Conservation (phyloP, 495 filamentous ascomycete genomes). For the Aspergillus bridgeri region DNA sequence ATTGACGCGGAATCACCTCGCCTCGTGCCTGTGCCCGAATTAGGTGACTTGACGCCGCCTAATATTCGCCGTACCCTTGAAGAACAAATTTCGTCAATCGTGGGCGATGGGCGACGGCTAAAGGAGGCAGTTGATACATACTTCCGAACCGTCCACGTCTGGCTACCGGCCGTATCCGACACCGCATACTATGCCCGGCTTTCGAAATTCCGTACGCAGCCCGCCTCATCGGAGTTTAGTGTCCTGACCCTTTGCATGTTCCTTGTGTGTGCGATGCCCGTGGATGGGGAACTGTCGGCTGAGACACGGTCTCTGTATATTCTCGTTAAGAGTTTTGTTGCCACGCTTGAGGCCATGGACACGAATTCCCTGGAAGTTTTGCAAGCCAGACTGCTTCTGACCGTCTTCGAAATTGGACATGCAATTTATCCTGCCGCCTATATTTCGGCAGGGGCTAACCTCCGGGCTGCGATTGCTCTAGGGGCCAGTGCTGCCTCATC, state of each 20-base stretch:
- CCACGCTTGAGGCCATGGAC: background rate
- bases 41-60: background rate
- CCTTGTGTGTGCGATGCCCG: background rate
- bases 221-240: background rate
- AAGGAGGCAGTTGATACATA: background rate
- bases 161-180: constrained; percentile 1
- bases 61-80: background rate
- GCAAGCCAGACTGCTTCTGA: constrained; percentile 2
- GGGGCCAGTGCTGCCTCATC: background rate
- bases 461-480: constrained; percentile 2
- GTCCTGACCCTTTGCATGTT: constrained; percentile 2
- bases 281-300: background rate
- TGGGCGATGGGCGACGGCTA: background rate
- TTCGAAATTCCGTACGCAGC: background rate
- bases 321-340: constrained; percentile 1
- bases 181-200: background rate
- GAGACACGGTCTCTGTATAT: constrained; percentile 1
- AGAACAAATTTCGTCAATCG: background rate
- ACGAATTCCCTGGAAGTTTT: background rate
- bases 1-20: background rate
- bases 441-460: constrained; percentile 1
- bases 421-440: constrained; percentile 3
- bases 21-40: background rate
- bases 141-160: constrained; percentile 6
- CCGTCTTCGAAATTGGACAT: constrained; percentile 9